These are phyloP conservation scores for Moesziomyces aphidis DNA, from an alignment of 1,284 basidiomycete species.

Conservation along the genomic window DNA sequence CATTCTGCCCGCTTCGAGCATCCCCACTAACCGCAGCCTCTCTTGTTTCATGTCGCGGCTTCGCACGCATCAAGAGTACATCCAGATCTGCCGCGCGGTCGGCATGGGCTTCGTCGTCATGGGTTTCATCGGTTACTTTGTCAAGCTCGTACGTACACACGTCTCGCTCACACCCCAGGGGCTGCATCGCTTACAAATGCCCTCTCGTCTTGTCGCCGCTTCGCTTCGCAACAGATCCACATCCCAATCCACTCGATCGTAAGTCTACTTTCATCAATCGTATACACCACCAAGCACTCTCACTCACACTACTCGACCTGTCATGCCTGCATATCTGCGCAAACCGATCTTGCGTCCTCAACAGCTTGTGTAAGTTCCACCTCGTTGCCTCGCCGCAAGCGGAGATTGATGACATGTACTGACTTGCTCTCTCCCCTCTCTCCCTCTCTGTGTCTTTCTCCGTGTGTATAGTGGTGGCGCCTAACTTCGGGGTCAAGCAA, in stretches of 20 bases:
- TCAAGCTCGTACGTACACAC: constrained; percentile 60
- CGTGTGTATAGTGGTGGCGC: constrained; percentile 17
- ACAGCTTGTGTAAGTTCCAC: constrained; percentile 35
- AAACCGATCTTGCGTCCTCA: neutral
- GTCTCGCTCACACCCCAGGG: neutral
- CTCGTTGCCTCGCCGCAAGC: neutral
- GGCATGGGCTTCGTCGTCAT: constrained; percentile 67
- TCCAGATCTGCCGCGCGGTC: constrained; percentile 67
- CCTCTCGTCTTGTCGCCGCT: neutral
- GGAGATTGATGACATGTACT: neutral
- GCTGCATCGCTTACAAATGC: neutral
- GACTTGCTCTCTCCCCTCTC: neutral
- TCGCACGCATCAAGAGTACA: constrained; percentile 53
- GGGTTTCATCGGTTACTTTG: constrained; percentile 68
- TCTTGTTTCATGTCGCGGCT: neutral
- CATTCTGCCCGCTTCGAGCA: too few relatives aligned
- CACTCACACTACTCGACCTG: neutral
- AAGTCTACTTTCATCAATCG: constrained; percentile 18
- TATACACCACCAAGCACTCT: neutral
- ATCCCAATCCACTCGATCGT: constrained; percentile 68
- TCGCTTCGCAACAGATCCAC: constrained; percentile 50
- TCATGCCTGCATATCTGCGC: constrained; percentile 1
- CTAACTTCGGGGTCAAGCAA: neutral
- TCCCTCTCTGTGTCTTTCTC: neutral
- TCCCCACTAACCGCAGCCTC: neutral